Conservation (phyloP, 148 eudicot species). For the Beta vulgaris region DNA sequence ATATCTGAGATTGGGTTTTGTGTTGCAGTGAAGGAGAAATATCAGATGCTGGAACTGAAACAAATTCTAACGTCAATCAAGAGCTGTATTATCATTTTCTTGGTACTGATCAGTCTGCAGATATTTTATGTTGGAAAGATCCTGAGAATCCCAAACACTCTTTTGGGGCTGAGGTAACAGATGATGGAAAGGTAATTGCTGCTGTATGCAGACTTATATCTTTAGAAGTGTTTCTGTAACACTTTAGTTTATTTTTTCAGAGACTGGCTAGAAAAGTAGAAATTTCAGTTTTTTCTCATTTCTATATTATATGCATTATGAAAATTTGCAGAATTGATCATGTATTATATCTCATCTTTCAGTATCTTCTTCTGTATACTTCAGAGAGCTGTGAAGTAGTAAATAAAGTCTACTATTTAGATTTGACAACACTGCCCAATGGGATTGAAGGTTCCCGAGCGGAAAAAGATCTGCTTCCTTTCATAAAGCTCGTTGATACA, state of each 20-base stretch:
- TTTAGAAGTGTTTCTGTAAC: neutral
- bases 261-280: too few species aligned
- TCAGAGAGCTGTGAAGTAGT: slow-evolving; percentile 70
- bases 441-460: slow-evolving; percentile 73
- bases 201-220: slow-evolving; percentile 4
- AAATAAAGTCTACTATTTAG: slow-evolving; percentile 81
- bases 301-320: neutral
- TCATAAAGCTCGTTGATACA: slow-evolving; percentile 72
- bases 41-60: slow-evolving; percentile 94
- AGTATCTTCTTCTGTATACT: slow-evolving; percentile 58
- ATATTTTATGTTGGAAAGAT: slow-evolving; percentile 92
- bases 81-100: slow-evolving; percentile 84
- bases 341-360: slow-evolving; percentile 18
- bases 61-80: slow-evolving; percentile 69
- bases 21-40: slow-evolving; percentile 61
- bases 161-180: slow-evolving; percentile 57
- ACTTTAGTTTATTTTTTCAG: too few species aligned
- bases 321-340: neutral
- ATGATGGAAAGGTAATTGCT: slow-evolving; percentile 84
- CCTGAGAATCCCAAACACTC: slow-evolving; percentile 71
- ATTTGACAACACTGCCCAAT: slow-evolving; percentile 50
- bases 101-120: slow-evolving; percentile 92
- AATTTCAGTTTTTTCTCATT: too few species aligned
- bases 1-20: neutral
- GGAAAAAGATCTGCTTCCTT: slow-evolving; percentile 65